These are phyloP conservation scores for Dactylonectria estremocensis DNA, from an alignment of 2,329 filamentous ascomycete species.

Conservation along the genomic window DNA sequence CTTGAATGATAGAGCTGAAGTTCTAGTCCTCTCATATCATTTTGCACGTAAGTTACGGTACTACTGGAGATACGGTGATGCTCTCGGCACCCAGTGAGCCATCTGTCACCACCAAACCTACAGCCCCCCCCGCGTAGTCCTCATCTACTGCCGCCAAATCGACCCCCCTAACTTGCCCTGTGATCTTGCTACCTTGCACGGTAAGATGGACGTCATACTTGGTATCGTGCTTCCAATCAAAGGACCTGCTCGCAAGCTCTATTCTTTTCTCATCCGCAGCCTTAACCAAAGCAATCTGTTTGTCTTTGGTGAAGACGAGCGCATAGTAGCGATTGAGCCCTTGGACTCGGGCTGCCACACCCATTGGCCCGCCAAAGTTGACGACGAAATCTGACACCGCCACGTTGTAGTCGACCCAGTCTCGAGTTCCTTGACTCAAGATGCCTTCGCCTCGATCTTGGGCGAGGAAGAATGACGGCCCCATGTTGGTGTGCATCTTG, in stretches of 20 bases:
- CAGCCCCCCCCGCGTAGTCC: constrained; percentile 8
- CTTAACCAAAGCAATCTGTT: background rate
- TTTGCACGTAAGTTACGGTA: background rate
- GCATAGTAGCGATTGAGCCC: constrained; percentile 20
- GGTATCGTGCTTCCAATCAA: constrained; percentile 13
- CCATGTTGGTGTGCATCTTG: constrained; percentile 19
- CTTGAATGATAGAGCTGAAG: too few species aligned
- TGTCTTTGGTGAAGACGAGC: constrained; percentile 14
- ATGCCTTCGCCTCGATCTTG: constrained; percentile 17
- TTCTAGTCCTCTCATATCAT: too few species aligned
- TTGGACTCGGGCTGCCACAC: constrained; percentile 13
- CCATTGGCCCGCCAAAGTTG: constrained; percentile 20
- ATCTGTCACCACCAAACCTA: constrained; percentile 4
- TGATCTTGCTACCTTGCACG: constrained; percentile 7
- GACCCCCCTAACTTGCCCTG: background rate
- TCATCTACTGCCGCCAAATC: constrained; percentile 6
- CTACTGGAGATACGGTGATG: background rate
- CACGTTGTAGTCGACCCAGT: constrained; percentile 11
- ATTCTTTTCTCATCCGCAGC: constrained; percentile 15
- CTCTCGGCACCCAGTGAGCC: constrained; percentile 14
- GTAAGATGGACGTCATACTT: constrained; percentile 15
- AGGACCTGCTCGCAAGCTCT: constrained; percentile 1
- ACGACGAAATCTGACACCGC: background rate
- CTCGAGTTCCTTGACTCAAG: constrained; percentile 10
- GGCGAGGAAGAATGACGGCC: constrained; percentile 14